Base-by-base conservation (phyloP, 306 rosid species). In the Aeschynomene evenia region DNA sequence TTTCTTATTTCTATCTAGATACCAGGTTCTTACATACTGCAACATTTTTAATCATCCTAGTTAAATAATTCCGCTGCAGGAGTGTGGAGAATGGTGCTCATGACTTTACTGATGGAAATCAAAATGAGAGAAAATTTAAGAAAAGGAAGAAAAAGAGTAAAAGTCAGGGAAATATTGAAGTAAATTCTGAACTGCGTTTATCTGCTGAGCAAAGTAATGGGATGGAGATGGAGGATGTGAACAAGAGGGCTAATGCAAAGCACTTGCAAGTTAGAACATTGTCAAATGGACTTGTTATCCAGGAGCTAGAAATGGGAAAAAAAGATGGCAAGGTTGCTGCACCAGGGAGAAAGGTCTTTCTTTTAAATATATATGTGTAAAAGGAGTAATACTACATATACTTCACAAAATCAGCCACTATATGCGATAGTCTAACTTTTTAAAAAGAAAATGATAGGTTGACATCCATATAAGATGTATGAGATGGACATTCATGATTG, bases 291-390 rank as follows among this genome's bases (percentile, higher is more conserved):
- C 55, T 92, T 28, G 70, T 70, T 43, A 63, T 90, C 71, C 84
- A 88, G 57, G 91, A 81, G 80, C 68, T 90, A 53, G 89, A 79
- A 80, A 57, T 55, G n/a, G 98, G 93, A 45, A 63, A 48, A 75
- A 76, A 81, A 26, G 82, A 85, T 63, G 84, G 96, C 59, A 90
- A 85, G 84, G 59, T 86, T 64, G 97, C 97, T 31, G 73, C 78
- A 40, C 70, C 69, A 0, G 91, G 93, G 63, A 93, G 74, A 82
- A 93, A 80, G 93, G 96, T 76, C 55, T 77, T 80, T 49, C 57
- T 72, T 50, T 80, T 37, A 24, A 55, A 74, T 37, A 52, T n/a
- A n/a, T n/a, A n/a, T n/a, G n/a, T n/a, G n/a, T n/a, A n/a, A n/a
- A n/a, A n/a, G n/a, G n/a, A n/a, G n/a, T n/a, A n/a, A n/a, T n/a